phyloP scores from a whole-genome alignment of 768 basidiomycete genomes.

The Podaxis sp. region DNA sequence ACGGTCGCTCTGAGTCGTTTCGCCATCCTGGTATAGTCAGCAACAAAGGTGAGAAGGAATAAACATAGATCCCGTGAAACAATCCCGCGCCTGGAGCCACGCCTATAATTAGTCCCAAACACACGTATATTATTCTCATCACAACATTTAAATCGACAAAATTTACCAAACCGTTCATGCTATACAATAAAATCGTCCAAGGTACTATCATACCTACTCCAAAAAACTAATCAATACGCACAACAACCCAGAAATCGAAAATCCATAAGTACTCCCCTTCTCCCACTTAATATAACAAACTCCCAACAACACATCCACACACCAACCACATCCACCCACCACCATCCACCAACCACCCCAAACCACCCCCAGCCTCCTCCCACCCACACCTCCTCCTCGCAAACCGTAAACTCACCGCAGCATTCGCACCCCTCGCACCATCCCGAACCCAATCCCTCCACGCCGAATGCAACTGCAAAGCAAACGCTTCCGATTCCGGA shows the following conservation, averaged over 20 bases:
- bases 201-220: neutral
- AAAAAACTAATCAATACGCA: neutral
- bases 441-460: conserved; percentile 71
- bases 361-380: neutral
- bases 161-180: neutral
- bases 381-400: neutral
- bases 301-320: neutral
- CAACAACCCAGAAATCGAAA: neutral
- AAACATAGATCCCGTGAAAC: neutral
- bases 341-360: neutral
- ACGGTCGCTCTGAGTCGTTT: conserved; percentile 41
- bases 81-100: neutral
- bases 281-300: neutral
- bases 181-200: neutral
- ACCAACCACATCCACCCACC: neutral
- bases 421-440: conserved; percentile 44
- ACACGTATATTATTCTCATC: neutral
- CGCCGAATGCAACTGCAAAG: conserved; percentile 71
- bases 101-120: neutral
- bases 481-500: conserved; percentile 81
- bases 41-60: neutral
- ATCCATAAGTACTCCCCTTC: neutral
- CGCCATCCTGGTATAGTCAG: neutral
- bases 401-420: neutral
- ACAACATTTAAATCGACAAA: neutral